Evolutionary conservation across 2,329 filamentous ascomycete species (phyloP), one percentile per base, ranked within the genome.

Genomic region (Fusarium liriodendri): DNA sequence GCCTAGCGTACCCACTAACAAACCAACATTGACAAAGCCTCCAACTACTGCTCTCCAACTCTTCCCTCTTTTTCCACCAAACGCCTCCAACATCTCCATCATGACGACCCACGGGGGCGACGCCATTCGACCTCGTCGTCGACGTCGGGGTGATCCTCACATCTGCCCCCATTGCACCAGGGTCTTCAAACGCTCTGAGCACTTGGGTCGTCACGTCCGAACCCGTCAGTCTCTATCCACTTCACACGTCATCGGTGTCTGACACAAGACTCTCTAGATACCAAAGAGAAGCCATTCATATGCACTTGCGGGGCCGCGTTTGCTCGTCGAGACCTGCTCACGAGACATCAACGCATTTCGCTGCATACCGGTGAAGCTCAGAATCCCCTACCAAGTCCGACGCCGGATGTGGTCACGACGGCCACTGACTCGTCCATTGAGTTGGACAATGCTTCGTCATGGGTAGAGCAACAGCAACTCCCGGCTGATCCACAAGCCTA

Each of bases 231-330:
- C 22, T n/a, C 54, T 40, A 32, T 54, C 29, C 29, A 22, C 35
- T 32, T 50, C 16, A 20, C 16, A 35, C 13, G 35, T 50, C 22
- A 59, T 35, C 22, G 11, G n/a, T 37, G 20, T 37, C 37, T 25
- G 20, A 63, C 38, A 22, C 55, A 29, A 40, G 10, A 58, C 38
- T 22, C 27, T 29, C 29, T 78, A 86, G 85, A 86, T 73, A 86
- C 85, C 64, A 86, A 86, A 60, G 85, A 86, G 76, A 86, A 86
- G 71, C 85, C 85, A 2, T 86, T 85, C 69, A 69, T 85, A 22
- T 86, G 85, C 65, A 80, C 78, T 45, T 86, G 85, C 73, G 83
- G 84, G 62, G 83, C 83, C 13, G 83, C 85, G 2, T 86, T 86
- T 71, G 82, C 85, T 11, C 81, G 85, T 22, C 82, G 85, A 22